Conservation (phyloP, 768 basidiomycete species). For the Lactarius quietus region DNA sequence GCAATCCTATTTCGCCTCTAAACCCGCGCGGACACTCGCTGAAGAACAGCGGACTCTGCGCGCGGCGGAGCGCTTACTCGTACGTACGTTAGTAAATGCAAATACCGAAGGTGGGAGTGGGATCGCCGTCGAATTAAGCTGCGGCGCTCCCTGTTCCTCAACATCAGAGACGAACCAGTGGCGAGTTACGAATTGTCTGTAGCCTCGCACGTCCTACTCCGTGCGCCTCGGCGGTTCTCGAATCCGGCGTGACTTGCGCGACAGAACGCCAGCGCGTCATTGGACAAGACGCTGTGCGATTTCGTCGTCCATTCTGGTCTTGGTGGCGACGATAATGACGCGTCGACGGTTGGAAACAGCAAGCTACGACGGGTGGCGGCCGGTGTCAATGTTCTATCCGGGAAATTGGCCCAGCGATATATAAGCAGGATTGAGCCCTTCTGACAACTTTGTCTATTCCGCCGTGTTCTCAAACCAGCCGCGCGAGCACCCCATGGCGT, state of each 20-base stretch:
- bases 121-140: conserved; percentile 42
- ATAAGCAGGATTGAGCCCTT: no score
- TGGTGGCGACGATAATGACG: not conserved
- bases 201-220: conserved; percentile 47
- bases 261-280: conserved; percentile 39
- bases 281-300: conserved; percentile 37
- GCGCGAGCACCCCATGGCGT: no score
- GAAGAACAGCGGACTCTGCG: conserved; percentile 37
- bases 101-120: conserved; percentile 43
- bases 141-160: conserved; percentile 4
- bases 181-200: not conserved
- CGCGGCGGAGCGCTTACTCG: conserved; percentile 41
- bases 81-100: conserved; percentile 44
- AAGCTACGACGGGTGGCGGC: conserved; percentile 10
- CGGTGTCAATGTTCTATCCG: conserved; percentile 36
- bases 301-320: conserved; percentile 36
- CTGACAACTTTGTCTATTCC: no score
- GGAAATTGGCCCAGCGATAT: conserved; percentile 17
- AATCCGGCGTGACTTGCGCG: conserved; percentile 48
- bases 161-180: not conserved
- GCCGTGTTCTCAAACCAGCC: no score
- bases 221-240: conserved; percentile 45
- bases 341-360: conserved; percentile 28
- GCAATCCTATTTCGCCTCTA: conserved; percentile 7
- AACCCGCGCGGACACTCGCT: conserved; percentile 25